Conservation (phyloP, 768 basidiomycete genomes). For the Boletus rufocinnamomeus region DNA sequence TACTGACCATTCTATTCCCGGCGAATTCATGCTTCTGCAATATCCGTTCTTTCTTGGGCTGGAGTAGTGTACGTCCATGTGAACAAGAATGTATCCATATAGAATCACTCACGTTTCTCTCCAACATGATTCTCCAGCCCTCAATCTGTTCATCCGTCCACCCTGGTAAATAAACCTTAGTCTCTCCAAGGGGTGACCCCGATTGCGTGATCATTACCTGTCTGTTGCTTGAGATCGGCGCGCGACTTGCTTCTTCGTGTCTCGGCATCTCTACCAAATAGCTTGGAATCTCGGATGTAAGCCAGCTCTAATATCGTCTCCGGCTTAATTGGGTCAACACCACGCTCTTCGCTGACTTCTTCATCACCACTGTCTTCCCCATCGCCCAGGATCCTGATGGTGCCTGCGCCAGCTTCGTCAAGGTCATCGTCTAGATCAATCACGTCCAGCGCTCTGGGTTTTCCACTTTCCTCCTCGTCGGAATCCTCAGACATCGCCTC, state of each 20-base stretch:
- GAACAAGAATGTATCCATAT: slow-evolving; percentile 10
- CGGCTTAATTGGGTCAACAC: slow-evolving; percentile 33
- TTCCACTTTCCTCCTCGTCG: slow-evolving; percentile 57
- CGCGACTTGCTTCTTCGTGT: slow-evolving; percentile 73
- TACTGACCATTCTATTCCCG: slow-evolving; percentile 49
- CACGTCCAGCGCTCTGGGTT: slow-evolving; percentile 22
- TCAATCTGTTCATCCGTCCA: slow-evolving; percentile 88
- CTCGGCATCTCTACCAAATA: slow-evolving; percentile 75
- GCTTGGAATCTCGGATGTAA: slow-evolving; percentile 70
- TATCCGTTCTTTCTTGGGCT: slow-evolving; percentile 78
- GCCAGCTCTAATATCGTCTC: slow-evolving; percentile 75
- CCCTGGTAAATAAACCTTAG: slow-evolving; percentile 39
- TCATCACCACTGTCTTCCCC: slow-evolving; percentile 51
- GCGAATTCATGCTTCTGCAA: slow-evolving; percentile 75
- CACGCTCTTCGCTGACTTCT: slow-evolving; percentile 34
- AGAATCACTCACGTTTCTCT: slow-evolving; percentile 68
- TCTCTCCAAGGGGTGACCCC: neutral
- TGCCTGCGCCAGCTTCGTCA: slow-evolving; percentile 41
- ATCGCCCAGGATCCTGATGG: slow-evolving; percentile 56
- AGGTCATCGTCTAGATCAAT: slow-evolving; percentile 57
- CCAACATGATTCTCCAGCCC: slow-evolving; percentile 90
- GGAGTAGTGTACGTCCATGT: slow-evolving; percentile 8
- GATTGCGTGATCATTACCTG: slow-evolving; percentile 46
- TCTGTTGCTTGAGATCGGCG: slow-evolving; percentile 63
- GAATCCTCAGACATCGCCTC: slow-evolving; percentile 66